These are phyloP conservation scores for Pontederia paniculata DNA, from an alignment of 176 grass and related monocot species.

Conservation along the genomic window DNA sequence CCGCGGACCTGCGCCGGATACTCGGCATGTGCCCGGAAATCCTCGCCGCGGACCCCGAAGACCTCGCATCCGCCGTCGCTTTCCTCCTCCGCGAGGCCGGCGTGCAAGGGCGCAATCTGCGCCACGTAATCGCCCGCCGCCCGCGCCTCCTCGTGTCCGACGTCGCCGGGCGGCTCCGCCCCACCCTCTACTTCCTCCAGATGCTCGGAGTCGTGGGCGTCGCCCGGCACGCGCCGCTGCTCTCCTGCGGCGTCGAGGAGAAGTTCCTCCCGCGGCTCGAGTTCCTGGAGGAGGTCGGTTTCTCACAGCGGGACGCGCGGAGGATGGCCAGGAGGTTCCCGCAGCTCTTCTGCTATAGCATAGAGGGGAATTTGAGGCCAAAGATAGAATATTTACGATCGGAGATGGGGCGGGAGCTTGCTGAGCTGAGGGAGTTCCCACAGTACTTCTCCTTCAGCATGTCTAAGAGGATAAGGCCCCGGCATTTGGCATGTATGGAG, in stretches of 20 bases:
- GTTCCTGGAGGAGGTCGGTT: slow-evolving; percentile 59
- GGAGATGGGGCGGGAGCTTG: slow-evolving; percentile 39
- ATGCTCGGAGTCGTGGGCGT: slow-evolving; percentile 51
- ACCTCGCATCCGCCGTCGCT: slow-evolving; percentile 33
- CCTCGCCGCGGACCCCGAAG: background rate
- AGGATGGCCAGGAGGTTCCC: slow-evolving; percentile 76
- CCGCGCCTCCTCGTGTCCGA: slow-evolving; percentile 74
- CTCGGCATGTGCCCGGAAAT: too few relatives aligned
- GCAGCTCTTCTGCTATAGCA: slow-evolving; percentile 59
- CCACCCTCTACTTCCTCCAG: slow-evolving; percentile 80
- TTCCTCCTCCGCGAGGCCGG: slow-evolving; percentile 45
- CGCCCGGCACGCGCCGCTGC: slow-evolving; percentile 49
- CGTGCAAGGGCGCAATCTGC: slow-evolving; percentile 34
- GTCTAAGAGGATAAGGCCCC: slow-evolving; percentile 40
- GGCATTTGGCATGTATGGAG: slow-evolving; percentile 45
- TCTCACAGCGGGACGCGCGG: slow-evolving; percentile 35
- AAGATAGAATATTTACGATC: slow-evolving; percentile 49
- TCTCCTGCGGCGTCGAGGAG: slow-evolving; percentile 84
- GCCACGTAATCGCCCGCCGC: slow-evolving; percentile 42
- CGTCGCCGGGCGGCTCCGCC: slow-evolving; percentile 44
- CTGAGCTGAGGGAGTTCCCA: slow-evolving; percentile 70
- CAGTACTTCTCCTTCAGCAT: slow-evolving; percentile 81
- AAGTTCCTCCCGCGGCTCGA: slow-evolving; percentile 76
- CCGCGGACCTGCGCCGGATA: too few relatives aligned
- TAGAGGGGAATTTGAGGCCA: slow-evolving; percentile 68